These are phyloP conservation scores for Populus hybrid DNA, from an alignment of 441 rosid species.

Conservation along the genomic window DNA sequence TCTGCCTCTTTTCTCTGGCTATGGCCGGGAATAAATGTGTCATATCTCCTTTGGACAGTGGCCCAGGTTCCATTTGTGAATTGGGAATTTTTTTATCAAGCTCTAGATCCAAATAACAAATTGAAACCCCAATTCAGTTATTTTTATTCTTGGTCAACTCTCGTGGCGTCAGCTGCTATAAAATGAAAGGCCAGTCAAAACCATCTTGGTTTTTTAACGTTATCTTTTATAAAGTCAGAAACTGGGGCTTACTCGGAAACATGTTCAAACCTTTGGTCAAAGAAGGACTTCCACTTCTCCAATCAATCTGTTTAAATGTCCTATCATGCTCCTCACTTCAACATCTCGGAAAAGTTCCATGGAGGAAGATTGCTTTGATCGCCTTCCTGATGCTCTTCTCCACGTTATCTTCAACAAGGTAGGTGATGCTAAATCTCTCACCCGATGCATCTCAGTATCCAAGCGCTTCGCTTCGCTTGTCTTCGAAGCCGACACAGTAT, in stretches of 20 bases:
- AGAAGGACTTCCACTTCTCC: neutral
- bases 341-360: neutral
- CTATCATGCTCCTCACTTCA: neutral
- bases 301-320: neutral
- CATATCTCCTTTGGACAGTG: neutral
- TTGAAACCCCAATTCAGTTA: neutral
- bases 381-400: constrained; percentile 36
- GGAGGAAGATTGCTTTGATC: constrained; percentile 27
- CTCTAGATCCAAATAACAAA: neutral
- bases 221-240: neutral
- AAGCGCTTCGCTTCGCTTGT: constrained; percentile 32
- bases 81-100: neutral
- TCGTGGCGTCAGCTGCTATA: neutral
- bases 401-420: constrained; percentile 39
- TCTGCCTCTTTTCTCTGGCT: neutral
- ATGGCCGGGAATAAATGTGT: neutral
- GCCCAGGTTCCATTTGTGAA: neutral
- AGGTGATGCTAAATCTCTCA: constrained; percentile 30
- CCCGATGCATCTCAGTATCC: constrained; percentile 33
- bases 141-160: neutral
- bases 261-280: neutral
- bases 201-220: neutral
- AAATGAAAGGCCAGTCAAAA: neutral
- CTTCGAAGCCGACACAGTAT: constrained; percentile 28
- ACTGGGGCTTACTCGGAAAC: neutral